These are phyloP conservation scores for Populus davidiana DNA, from an alignment of 345 rosid genomes.

Conservation along the genomic window DNA sequence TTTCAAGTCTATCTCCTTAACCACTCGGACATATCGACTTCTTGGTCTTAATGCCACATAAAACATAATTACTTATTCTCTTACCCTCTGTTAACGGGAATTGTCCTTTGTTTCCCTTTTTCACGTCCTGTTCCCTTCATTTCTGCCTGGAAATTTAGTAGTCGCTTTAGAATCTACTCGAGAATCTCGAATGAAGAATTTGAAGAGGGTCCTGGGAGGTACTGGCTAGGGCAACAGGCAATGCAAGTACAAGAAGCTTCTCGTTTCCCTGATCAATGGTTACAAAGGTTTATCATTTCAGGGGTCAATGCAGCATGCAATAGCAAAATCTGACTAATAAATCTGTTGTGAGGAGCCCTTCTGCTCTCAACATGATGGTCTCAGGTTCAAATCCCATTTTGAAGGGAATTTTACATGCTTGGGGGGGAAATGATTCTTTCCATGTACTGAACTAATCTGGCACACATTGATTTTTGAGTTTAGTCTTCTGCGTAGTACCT, in stretches of 20 bases:
- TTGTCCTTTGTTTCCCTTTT: not conserved
- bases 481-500: not conserved
- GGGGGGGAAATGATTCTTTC: no score
- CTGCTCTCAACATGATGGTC: not conserved
- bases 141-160: not conserved
- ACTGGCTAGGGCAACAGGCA: no score
- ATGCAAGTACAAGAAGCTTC: no score
- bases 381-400: no score
- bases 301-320: no score
- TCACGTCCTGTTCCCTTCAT: not conserved
- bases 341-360: not conserved
- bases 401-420: no score
- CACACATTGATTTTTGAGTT: not conserved
- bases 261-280: no score
- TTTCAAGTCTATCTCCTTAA: slow-evolving; percentile 99
- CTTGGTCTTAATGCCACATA: no score
- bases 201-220: not conserved
- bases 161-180: not conserved
- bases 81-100: not conserved
- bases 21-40: slow-evolving; percentile 86
- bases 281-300: not conserved
- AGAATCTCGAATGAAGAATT: not conserved
- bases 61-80: fast-evolving
- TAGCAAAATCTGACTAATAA: no score
- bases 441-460: no score